Base-by-base conservation (phyloP, 108 stramenopile species). In the Craspedostauros australis region DNA sequence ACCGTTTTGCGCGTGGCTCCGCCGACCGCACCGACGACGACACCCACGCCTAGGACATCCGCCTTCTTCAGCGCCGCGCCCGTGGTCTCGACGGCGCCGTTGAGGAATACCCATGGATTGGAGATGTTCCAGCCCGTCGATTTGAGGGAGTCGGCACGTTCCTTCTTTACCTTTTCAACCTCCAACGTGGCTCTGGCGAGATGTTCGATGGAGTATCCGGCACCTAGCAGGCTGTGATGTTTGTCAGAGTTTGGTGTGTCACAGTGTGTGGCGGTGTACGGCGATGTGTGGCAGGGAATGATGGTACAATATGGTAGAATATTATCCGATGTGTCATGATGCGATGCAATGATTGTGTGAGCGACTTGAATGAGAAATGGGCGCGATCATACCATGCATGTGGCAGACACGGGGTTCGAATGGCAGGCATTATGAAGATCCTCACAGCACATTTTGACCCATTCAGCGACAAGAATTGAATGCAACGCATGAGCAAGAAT, bases 21-120 rank as follows among this genome's bases (percentile, higher is more conserved):
- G n/a, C n/a, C n/a, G n/a, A n/a, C n/a, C 6, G 43, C 56, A 30
- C 43, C 56, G 9, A 44, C 56, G 0, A 46, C 56, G 14, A 39
- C 44, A 20, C 42, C 51, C 9, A 52, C 51, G 14, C 51, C 43
- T 25, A 63, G 12, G 11, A 63, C 2, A 45, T 52, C 52, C 4
- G 32, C 50, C 20, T 36, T n/a, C 31, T 36, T 43, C 43, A 63
- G 37, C 22, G 62, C 43, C 5, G 50, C 20, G 27, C 62, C 62
- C 25, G 62, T 63, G 0, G 62, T 63, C 27, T 63, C 51, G 20
- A 54, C 52, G 18, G 62, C 62, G 38, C 62, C 62, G 18, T 29
- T 54, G 7, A 64, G 33, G 8, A 64, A 27, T 20, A 39, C 54
- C 34, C 31, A 45, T 37, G 53, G 41, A 19, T 45, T 47, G 20